A percentile compares a stretch with the other conserved stretches of the same genome.
Conservation (phyloP, 768 basidiomycete genomes). For the Coprinopsis cinerea region DNA sequence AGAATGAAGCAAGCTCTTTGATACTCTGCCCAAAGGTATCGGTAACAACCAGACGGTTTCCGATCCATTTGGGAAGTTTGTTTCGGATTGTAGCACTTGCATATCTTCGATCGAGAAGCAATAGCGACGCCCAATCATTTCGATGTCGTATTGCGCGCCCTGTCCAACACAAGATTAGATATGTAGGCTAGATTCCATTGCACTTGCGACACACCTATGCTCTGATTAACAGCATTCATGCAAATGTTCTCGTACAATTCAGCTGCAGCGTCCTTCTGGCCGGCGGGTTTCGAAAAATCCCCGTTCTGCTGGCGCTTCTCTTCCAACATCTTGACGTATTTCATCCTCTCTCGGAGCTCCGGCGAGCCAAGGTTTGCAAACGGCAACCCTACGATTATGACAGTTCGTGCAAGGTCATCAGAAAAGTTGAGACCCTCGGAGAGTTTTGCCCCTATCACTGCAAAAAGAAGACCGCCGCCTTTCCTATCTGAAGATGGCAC, state of each 20-base stretch:
- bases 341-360: slow-evolving; percentile 88
- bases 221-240: slow-evolving; percentile 95
- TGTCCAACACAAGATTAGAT: slow-evolving; percentile 22
- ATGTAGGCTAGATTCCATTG: background rate
- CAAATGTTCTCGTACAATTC: slow-evolving; percentile 91
- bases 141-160: slow-evolving; percentile 91
- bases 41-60: slow-evolving; percentile 47
- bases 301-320: slow-evolving; percentile 23
- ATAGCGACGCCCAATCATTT: slow-evolving; percentile 85
- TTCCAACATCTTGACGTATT: slow-evolving; percentile 69
- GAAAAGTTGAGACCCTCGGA: slow-evolving; percentile 84
- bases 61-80: slow-evolving; percentile 94
- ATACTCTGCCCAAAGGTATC: slow-evolving; percentile 69
- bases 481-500: slow-evolving; percentile 22
- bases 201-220: slow-evolving; percentile 62
- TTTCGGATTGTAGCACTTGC: slow-evolving; percentile 54
- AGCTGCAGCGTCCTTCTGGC: slow-evolving; percentile 60
- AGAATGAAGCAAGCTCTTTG: slow-evolving; percentile 44
- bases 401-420: slow-evolving; percentile 78
- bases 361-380: slow-evolving; percentile 90
- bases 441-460: slow-evolving; percentile 96
- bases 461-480: slow-evolving; percentile 79
- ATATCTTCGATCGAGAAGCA: slow-evolving; percentile 86
- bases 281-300: slow-evolving; percentile 19
- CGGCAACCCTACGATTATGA: slow-evolving; percentile 85